Evolutionary conservation across 805 yeast species (phyloP).

Genomic region (Debaryomyces maramus): DNA sequence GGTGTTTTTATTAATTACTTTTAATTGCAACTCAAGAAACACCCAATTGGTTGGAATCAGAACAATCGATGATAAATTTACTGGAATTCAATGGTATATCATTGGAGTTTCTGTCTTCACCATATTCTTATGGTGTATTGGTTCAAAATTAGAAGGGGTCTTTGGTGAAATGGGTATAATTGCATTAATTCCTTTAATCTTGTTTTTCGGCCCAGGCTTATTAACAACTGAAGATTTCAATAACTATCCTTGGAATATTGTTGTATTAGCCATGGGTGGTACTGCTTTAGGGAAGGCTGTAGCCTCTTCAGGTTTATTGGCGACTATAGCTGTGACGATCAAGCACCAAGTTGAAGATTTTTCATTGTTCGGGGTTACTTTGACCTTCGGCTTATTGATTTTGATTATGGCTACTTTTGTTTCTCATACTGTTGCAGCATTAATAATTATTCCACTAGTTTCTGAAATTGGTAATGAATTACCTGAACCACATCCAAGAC

Average conservation of each 20-base stretch:
- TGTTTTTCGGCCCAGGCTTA: conserved; percentile 90
- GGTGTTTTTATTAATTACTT: conserved; percentile 54
- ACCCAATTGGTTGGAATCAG: conserved; percentile 56
- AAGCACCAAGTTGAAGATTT: conserved; percentile 65
- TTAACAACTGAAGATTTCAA: conserved; percentile 89
- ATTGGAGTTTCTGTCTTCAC: conserved; percentile 66
- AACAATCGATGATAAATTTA: conserved; percentile 64
- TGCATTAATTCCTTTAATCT: conserved; percentile 83
- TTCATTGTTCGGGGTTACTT: conserved; percentile 68
- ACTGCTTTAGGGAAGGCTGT: conserved; percentile 94
- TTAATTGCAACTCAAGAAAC: conserved; percentile 51
- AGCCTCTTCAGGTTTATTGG: conserved; percentile 81
- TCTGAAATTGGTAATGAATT: conserved; percentile 81
- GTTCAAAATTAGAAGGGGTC: conserved; percentile 65
- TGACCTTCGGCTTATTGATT: conserved; percentile 80
- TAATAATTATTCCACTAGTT: conserved; percentile 87
- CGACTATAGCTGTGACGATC: conserved; percentile 71
- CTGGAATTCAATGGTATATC: conserved; percentile 74
- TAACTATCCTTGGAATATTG: conserved; percentile 95
- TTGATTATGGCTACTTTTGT: conserved; percentile 90
- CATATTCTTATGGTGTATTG: conserved; percentile 85
- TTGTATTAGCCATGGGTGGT: conserved; percentile 97
- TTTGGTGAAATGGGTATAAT: conserved; percentile 98
- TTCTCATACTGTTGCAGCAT: conserved; percentile 95
- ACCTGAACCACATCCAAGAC: conserved; percentile 79